phyloP scores from a whole-genome alignment of 495 filamentous ascomycete genomes.

The Pseudevernia furfuracea region DNA sequence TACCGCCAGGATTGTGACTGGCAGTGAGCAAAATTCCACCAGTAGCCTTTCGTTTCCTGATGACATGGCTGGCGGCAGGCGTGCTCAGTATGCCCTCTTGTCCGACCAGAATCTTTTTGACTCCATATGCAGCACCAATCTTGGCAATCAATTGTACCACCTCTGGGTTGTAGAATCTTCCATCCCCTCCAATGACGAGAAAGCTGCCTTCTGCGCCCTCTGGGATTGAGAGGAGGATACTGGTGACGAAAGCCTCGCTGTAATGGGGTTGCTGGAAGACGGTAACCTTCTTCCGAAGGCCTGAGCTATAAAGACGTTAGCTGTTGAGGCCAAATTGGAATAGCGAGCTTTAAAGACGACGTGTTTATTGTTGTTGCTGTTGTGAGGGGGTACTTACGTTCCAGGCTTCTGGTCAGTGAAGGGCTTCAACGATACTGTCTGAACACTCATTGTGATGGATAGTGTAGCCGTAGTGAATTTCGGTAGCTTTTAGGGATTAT shows the following conservation, averaged over 20 bases:
- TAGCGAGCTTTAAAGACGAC: slow-evolving; percentile 28
- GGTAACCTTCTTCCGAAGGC: slow-evolving; percentile 96
- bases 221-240: slow-evolving; percentile 90
- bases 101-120: slow-evolving; percentile 95
- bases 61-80: slow-evolving; percentile 90
- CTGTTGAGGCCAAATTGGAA: slow-evolving; percentile 5
- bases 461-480: not conserved
- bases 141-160: slow-evolving; percentile 95
- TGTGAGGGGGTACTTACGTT: slow-evolving; percentile 63
- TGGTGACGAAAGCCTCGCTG: slow-evolving; percentile 89
- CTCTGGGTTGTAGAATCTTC: slow-evolving; percentile 93
- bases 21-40: slow-evolving; percentile 95
- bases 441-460: slow-evolving; percentile 55
- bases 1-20: slow-evolving; percentile 96
- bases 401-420: slow-evolving; percentile 97
- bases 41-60: slow-evolving; percentile 85
- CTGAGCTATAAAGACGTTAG: slow-evolving; percentile 55
- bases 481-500: not conserved
- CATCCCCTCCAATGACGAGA: slow-evolving; percentile 96
- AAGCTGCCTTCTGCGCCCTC: slow-evolving; percentile 82
- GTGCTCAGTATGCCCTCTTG: slow-evolving; percentile 95
- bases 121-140: slow-evolving; percentile 92
- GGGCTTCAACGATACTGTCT: slow-evolving; percentile 66
- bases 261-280: slow-evolving; percentile 95
- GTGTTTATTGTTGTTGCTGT: slow-evolving; percentile 12